A percentile compares a stretch with the other conserved stretches of the same genome.
Evolutionary conservation across 2,329 filamentous ascomycete species (phyloP).

Genomic region (Microdochium bolleyi): DNA sequence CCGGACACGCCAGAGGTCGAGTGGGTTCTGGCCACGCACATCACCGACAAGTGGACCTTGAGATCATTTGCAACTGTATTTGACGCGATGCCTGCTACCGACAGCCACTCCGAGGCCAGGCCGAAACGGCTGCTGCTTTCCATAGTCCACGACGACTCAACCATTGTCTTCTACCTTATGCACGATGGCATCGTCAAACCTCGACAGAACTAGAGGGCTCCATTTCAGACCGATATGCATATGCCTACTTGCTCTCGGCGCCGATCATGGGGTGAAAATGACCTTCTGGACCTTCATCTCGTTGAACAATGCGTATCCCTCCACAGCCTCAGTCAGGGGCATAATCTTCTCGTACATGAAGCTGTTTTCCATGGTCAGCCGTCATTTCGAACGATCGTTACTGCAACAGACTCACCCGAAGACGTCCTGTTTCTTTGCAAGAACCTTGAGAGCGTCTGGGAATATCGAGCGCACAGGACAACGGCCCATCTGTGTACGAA

Average conservation of each 20-base stretch:
- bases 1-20: slow-evolving; percentile 52
- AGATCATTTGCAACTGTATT: slow-evolving; percentile 61
- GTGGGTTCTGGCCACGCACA: slow-evolving; percentile 69
- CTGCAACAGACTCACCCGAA: slow-evolving; percentile 45
- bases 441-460: slow-evolving; percentile 51
- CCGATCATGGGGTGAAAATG: slow-evolving; percentile 47
- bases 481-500: slow-evolving; percentile 67
- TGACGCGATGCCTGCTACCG: slow-evolving; percentile 45
- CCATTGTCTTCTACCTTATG: slow-evolving; percentile 76
- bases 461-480: slow-evolving; percentile 70
- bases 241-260: slow-evolving; percentile 9
- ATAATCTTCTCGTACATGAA: slow-evolving; percentile 75
- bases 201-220: slow-evolving; percentile 71
- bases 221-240: neutral
- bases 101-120: slow-evolving; percentile 33
- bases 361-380: slow-evolving; percentile 19
- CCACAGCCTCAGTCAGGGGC: slow-evolving; percentile 56
- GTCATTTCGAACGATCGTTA: neutral
- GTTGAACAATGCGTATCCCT: slow-evolving; percentile 66
- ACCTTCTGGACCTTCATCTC: slow-evolving; percentile 69
- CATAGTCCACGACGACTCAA: slow-evolving; percentile 72
- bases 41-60: slow-evolving; percentile 67
- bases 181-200: slow-evolving; percentile 85
- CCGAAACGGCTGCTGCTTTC: slow-evolving; percentile 67
- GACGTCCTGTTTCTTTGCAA: slow-evolving; percentile 59